Base-by-base conservation (phyloP, 2,329 filamentous ascomycete species). In the Aspergillus ustus region DNA sequence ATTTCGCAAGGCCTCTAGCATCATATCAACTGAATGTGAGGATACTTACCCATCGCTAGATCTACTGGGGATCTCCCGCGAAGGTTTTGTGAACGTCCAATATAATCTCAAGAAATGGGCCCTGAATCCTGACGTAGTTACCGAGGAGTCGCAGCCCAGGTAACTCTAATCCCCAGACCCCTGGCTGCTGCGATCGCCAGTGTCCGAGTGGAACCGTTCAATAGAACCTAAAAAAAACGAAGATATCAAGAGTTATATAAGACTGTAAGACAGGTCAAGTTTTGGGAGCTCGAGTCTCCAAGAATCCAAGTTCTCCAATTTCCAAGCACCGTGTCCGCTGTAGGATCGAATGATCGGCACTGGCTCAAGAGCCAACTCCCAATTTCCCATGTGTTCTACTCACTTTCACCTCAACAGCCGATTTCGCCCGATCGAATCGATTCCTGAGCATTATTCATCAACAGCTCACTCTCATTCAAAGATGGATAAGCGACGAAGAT, bases 41-140 rank as follows among this genome's bases (percentile, higher is more conserved):
- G 22, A 9, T 25, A 17, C 9, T 34, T n/a, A 52, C n/a, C 34
- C 45, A 40, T 56, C 22, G 40, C 64, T 72, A 59, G 73, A 74
- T 74, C 73, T 73, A 64, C 71, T 69, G 71, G 65, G 73, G 73
- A 75, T 74, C 73, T 75, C 73, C 73, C 73, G 73, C 63, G 69
- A 73, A 71, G 66, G 67, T 75, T 71, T 57, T 28, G 55, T 61
- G 64, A 68, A 45, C 50, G 63, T 66, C 66, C 66, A 68, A 70
- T 70, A 63, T 65, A 69, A 69, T 64, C 69, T 66, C 64, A 59
- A 61, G 56, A 61, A 60, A 64, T 65, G 72, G 66, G 50, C 66
- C 71, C 69, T 67, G 67, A 62, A 67, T 59, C 62, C 60, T 63
- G 61, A 64, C 44, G 64, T 68, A 68, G 67, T 61, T 69, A 66